A percentile compares a stretch with the other conserved stretches of the same genome.
These are phyloP conservation scores for Thyridium curvatum DNA, from an alignment of 2,329 filamentous ascomycete species.

Conservation along the genomic window DNA sequence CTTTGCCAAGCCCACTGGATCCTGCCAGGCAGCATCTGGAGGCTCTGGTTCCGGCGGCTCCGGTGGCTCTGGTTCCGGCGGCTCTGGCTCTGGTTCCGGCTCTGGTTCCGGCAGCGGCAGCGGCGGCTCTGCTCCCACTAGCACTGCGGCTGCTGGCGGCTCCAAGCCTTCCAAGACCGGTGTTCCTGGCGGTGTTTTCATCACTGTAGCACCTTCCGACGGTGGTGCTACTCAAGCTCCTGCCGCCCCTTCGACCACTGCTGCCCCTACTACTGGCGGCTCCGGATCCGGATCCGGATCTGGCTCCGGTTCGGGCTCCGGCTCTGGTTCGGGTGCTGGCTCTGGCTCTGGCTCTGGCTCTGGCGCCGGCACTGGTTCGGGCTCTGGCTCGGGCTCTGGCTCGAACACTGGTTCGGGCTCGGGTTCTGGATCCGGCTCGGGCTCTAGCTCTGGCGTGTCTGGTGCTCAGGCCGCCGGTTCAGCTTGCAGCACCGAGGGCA, in stretches of 20 bases:
- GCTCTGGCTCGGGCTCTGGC: slow-evolving; percentile 12
- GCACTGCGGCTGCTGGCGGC: slow-evolving; percentile 9
- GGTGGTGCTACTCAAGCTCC: slow-evolving; percentile 8
- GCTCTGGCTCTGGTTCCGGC: slow-evolving; percentile 19
- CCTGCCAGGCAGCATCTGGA: slow-evolving; percentile 14
- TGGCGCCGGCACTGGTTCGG: slow-evolving; percentile 8
- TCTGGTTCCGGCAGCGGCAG: too few species aligned
- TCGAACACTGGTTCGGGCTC: slow-evolving; percentile 6
- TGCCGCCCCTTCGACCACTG: slow-evolving; percentile 8
- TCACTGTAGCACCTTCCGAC: slow-evolving; percentile 21
- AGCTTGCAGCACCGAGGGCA: slow-evolving; percentile 38
- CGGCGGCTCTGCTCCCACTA: slow-evolving; percentile 3
- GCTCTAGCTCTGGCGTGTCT: slow-evolving; percentile 15
- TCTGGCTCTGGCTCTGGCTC: slow-evolving; percentile 13
- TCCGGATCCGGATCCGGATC: slow-evolving; percentile 19
- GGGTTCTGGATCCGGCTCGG: slow-evolving; percentile 9
- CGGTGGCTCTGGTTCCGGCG: slow-evolving; percentile 9
- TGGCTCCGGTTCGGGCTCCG: slow-evolving; percentile 12
- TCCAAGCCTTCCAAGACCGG: slow-evolving; percentile 3
- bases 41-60: slow-evolving; percentile 4
- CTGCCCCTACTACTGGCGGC: slow-evolving; percentile 14
- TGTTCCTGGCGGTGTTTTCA: slow-evolving; percentile 21
- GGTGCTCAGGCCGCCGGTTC: slow-evolving; percentile 30
- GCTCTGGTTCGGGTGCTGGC: slow-evolving; percentile 19
- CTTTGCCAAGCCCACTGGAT: slow-evolving; percentile 18